Conservation (phyloP, 106 monocot species). For the Acorus calamus region DNA sequence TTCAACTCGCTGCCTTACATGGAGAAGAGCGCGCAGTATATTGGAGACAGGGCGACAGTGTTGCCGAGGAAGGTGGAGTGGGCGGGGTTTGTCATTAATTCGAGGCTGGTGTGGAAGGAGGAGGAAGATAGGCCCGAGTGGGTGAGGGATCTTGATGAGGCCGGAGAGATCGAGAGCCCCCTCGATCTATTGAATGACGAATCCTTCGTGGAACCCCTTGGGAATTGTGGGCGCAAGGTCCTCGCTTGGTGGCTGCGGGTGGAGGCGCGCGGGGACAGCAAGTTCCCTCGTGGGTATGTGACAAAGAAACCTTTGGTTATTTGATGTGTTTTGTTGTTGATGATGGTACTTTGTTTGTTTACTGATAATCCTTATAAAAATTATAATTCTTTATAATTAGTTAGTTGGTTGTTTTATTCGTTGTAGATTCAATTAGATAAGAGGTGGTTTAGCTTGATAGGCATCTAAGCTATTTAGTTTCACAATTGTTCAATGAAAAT, state of each 20-base stretch:
- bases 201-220: constrained; percentile 60
- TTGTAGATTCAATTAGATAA: no score
- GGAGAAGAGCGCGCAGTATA: constrained; percentile 26
- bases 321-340: background rate
- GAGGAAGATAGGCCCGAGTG: constrained; percentile 42
- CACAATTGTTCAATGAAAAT: no score
- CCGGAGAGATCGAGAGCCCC: constrained; percentile 41
- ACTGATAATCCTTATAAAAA: background rate
- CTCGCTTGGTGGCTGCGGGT: constrained; percentile 76
- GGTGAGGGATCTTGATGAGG: constrained; percentile 48
- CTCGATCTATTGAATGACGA: constrained; percentile 49
- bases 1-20: constrained; percentile 48
- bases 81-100: constrained; percentile 83
- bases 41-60: constrained; percentile 48
- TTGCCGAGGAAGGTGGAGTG: constrained; percentile 61
- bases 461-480: no score
- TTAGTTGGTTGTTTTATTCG: no score
- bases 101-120: constrained; percentile 68
- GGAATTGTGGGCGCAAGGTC: constrained; percentile 76
- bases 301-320: constrained; percentile 1
- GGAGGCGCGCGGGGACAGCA: constrained; percentile 72
- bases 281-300: constrained; percentile 55
- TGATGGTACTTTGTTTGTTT: background rate
- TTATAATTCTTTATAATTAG: no score
- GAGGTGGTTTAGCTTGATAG: no score